Evolutionary conservation across 108 stramenopile genomes (phyloP).

Genomic region (Conticribra guillardii): DNA sequence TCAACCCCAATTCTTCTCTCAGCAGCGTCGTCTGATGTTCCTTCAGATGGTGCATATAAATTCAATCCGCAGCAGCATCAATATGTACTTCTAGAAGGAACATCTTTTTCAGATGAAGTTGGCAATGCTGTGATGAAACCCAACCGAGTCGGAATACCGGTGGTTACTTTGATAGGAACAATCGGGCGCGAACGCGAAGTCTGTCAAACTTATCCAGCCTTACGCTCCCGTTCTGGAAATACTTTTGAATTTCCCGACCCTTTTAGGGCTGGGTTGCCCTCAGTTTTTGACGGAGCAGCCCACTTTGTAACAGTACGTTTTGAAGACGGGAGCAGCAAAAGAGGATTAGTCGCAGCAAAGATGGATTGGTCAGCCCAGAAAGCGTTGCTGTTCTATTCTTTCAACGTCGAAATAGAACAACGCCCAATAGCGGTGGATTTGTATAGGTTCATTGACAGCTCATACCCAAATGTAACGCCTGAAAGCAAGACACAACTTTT

Average conservation of each 20-base stretch:
- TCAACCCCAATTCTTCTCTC: constrained; percentile 11
- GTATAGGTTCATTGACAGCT: constrained; percentile 2
- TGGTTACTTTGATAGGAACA: constrained; percentile 12
- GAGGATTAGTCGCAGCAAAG: constrained; percentile 2
- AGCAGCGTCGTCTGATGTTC: neutral
- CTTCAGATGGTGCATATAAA: constrained; percentile 10
- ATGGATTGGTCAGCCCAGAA: neutral
- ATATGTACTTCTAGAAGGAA: neutral
- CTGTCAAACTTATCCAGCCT: constrained; percentile 8
- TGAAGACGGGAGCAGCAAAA: neutral
- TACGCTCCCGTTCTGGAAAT: constrained; percentile 7
- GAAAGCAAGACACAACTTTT: neutral
- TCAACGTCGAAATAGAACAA: constrained; percentile 10
- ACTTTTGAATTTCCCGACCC: constrained; percentile 14
- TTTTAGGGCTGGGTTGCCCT: neutral
- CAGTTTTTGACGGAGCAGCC: constrained; percentile 4
- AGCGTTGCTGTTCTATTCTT: constrained; percentile 3
- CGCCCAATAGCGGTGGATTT: constrained; percentile 4
- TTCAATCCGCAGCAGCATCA: neutral
- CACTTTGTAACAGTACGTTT: constrained; percentile 7
- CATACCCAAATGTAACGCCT: constrained; percentile 2
- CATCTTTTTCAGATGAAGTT: neutral
- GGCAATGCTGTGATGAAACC: constrained; percentile 5
- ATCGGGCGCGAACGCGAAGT: neutral
- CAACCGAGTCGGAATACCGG: neutral